Base-by-base conservation (phyloP, 352 stramenopile genomes). In the Phytophthora tentaculata region DNA sequence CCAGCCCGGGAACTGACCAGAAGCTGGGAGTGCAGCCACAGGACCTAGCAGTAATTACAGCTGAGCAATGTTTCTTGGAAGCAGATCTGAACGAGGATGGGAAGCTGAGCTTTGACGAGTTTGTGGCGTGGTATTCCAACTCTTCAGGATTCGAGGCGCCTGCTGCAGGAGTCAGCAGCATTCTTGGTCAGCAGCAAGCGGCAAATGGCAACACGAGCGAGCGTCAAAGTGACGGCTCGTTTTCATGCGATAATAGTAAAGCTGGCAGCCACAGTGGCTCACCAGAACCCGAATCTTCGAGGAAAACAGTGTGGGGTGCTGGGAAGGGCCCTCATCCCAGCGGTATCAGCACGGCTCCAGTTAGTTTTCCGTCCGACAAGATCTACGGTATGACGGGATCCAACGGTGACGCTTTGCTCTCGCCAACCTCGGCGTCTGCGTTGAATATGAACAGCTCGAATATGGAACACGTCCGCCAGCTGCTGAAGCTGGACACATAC, bases 401-500 rank as follows among this genome's bases (percentile, higher is more conserved):
- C 6, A 80, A 77, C 32, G 78, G 76, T 12, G 66, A 86, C 43
- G 59, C 78, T 1, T 53, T 86, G 43, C 65, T 88, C 2, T 86
- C 80, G 17, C 80, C 80, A 9, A 74, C 71, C 22, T 79, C 77
- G 10, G 77, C 77, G 4, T 84, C 77, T 29, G 64, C 73, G 26
- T 17, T 90, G 19, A 88, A 76, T 50, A 88, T 91, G 77, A 91
- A 88, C 55, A 91, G 79, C 56, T 77, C 83, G 3, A 90, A 85
- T 48, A 94, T 95, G 88, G 84, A 91, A 14, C 77, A 80, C 39
- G 81, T 89, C 22, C 83, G 88, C 1, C 71, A 80, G n/a, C 56
- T 97, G 32, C 76, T 96, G 16, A 94, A 95, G 61, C 69, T 97
- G 29, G 86, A 94, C 61, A 79, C 83, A 14, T 96, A 95, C 76